phyloP scores from a whole-genome alignment of 1,284 basidiomycete species.

The Pseudozyma hubeiensis region DNA sequence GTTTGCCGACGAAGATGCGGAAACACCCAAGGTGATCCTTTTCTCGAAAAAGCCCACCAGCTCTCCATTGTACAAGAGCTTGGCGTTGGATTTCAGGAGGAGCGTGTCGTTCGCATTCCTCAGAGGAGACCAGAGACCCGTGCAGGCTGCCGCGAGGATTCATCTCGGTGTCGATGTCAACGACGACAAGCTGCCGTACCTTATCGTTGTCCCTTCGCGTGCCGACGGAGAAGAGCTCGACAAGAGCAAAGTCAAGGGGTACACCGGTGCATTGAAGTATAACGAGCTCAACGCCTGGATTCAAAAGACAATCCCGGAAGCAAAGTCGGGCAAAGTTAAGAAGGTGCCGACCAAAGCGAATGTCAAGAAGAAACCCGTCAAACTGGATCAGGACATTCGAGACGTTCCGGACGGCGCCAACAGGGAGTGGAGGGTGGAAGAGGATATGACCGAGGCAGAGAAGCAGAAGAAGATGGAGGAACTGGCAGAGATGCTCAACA shows the following conservation, averaged over 20 bases:
- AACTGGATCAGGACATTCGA: slow-evolving; percentile 30
- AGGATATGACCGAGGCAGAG: slow-evolving; percentile 42
- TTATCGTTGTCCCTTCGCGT: slow-evolving; percentile 53
- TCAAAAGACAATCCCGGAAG: slow-evolving; percentile 50
- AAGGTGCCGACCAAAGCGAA: slow-evolving; percentile 28
- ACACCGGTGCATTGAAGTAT: slow-evolving; percentile 61
- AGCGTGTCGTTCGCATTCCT: slow-evolving; percentile 59
- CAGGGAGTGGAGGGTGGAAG: slow-evolving; percentile 43
- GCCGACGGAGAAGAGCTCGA: slow-evolving; percentile 27
- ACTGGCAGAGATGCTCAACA: slow-evolving; percentile 45
- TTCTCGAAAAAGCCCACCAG: slow-evolving; percentile 62
- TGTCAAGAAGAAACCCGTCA: slow-evolving; percentile 36
- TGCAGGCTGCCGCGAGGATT: slow-evolving; percentile 45
- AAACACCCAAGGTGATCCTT: slow-evolving; percentile 61
- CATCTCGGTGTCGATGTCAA: slow-evolving; percentile 55
- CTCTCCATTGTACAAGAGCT: slow-evolving; percentile 63
- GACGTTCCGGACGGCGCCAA: slow-evolving; percentile 31
- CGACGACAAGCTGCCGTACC: slow-evolving; percentile 52
- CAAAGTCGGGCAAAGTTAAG: slow-evolving; percentile 41
- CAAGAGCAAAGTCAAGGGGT: slow-evolving; percentile 49
- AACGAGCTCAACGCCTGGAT: slow-evolving; percentile 60
- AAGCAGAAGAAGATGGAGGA: slow-evolving; percentile 47
- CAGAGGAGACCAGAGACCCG: slow-evolving; percentile 54
- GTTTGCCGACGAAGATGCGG: slow-evolving; percentile 38
- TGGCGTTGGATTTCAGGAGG: slow-evolving; percentile 65